Evolutionary conservation across 2,329 filamentous ascomycete species (phyloP).

Genomic region (Fusarium torulosum): DNA sequence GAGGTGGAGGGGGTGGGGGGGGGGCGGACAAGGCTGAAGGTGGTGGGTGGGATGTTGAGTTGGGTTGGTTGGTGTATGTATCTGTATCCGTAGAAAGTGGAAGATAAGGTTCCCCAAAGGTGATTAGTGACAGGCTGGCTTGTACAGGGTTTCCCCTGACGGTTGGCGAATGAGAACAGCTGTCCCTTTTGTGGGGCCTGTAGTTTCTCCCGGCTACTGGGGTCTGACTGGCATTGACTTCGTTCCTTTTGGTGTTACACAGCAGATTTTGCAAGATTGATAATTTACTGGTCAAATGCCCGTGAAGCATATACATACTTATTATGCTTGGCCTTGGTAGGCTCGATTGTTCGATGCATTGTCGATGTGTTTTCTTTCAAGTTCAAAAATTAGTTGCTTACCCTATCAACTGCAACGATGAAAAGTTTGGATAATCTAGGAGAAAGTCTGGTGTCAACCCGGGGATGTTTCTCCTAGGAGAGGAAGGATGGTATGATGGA

Average conservation of each 20-base stretch:
- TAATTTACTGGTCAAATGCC: neutral
- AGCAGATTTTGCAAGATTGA: neutral
- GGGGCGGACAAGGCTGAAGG: constrained; percentile 10
- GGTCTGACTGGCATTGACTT: constrained; percentile 9
- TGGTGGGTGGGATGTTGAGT: constrained; percentile 4
- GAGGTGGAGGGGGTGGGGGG: too few relatives aligned
- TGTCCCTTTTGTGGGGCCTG: constrained; percentile 38
- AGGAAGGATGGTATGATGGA: too few relatives aligned
- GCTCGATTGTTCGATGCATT: too few relatives aligned
- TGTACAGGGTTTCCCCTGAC: constrained; percentile 31
- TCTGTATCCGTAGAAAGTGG: constrained; percentile 18
- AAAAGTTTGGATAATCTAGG: too few relatives aligned
- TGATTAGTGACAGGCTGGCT: constrained; percentile 42
- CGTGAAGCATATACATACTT: too few relatives aligned
- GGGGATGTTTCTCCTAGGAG: too few relatives aligned
- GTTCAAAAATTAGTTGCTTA: too few relatives aligned
- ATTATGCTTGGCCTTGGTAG: too few relatives aligned
- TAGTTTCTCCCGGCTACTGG: neutral
- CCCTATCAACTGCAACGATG: too few relatives aligned
- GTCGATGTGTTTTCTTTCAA: too few relatives aligned
- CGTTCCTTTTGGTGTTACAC: constrained; percentile 6
- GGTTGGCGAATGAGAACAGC: constrained; percentile 35
- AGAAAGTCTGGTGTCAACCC: too few relatives aligned
- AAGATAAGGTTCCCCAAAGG: neutral
- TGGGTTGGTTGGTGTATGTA: constrained; percentile 7